phyloP scores from a whole-genome alignment of 2,329 filamentous ascomycete genomes.

The Xylariaceae sp. region DNA sequence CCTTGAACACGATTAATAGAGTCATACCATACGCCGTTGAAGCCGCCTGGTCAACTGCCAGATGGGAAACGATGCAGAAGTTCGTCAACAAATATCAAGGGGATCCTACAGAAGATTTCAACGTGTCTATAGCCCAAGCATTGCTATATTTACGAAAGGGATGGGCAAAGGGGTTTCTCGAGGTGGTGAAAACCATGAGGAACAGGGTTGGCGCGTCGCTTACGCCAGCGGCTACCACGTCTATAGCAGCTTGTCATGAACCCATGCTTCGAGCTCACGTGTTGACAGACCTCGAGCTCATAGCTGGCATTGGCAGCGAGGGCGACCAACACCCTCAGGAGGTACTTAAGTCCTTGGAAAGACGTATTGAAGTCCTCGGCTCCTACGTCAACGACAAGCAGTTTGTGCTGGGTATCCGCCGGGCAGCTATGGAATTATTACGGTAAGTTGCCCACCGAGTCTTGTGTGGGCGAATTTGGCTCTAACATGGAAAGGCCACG shows the following conservation, averaged over 20 bases:
- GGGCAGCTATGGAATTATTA: slow-evolving; percentile 81
- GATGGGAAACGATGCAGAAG: slow-evolving; percentile 71
- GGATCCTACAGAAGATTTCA: slow-evolving; percentile 64
- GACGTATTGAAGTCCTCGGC: slow-evolving; percentile 83
- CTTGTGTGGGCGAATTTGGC: too few relatives aligned
- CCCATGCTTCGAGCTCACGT: slow-evolving; percentile 83
- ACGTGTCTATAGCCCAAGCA: slow-evolving; percentile 70
- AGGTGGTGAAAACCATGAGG: slow-evolving; percentile 61
- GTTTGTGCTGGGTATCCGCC: slow-evolving; percentile 79
- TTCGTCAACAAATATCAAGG: slow-evolving; percentile 57
- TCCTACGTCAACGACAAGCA: slow-evolving; percentile 91
- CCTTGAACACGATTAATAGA: slow-evolving; percentile 50
- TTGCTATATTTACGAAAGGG: slow-evolving; percentile 56
- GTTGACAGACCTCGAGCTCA: slow-evolving; percentile 79
- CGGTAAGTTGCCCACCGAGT: slow-evolving; percentile 44
- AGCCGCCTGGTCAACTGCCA: slow-evolving; percentile 83
- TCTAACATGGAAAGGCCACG: slow-evolving; percentile 38
- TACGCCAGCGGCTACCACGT: slow-evolving; percentile 72
- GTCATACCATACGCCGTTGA: slow-evolving; percentile 83
- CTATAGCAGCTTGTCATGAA: slow-evolving; percentile 79
- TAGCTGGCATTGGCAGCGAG: slow-evolving; percentile 50
- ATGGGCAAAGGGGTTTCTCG: slow-evolving; percentile 48
- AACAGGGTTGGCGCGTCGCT: slow-evolving; percentile 69
- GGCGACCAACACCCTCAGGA: slow-evolving; percentile 37
- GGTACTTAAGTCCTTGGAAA: slow-evolving; percentile 56